These are phyloP conservation scores for Raffaelea arxii DNA, from an alignment of 2,329 filamentous ascomycete genomes.

Conservation along the genomic window DNA sequence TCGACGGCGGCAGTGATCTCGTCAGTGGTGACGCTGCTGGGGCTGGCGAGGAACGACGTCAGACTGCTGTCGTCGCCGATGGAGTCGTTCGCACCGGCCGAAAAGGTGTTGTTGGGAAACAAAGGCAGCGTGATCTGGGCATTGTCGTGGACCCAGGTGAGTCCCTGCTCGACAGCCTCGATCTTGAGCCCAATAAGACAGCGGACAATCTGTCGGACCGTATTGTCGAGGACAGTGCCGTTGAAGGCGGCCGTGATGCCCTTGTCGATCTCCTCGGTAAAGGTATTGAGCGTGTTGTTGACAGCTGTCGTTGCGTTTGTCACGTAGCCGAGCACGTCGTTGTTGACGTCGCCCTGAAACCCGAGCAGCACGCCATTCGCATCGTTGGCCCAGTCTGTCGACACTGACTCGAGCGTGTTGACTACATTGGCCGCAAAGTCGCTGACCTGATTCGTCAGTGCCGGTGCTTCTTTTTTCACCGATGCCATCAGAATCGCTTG, in stretches of 20 bases:
- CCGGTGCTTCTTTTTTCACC: slow-evolving; percentile 67
- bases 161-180: slow-evolving; percentile 69
- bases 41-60: slow-evolving; percentile 66
- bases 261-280: slow-evolving; percentile 66
- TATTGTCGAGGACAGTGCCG: slow-evolving; percentile 67
- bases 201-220: slow-evolving; percentile 69
- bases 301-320: slow-evolving; percentile 72
- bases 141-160: slow-evolving; percentile 90
- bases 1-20: slow-evolving; percentile 70
- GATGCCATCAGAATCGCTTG: slow-evolving; percentile 68
- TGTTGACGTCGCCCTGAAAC: slow-evolving; percentile 59
- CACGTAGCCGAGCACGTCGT: slow-evolving; percentile 79
- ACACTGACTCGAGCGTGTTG: slow-evolving; percentile 59
- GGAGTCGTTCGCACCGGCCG: slow-evolving; percentile 59
- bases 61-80: slow-evolving; percentile 49
- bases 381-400: slow-evolving; percentile 63
- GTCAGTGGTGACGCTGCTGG: slow-evolving; percentile 64
- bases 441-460: slow-evolving; percentile 63
- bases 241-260: slow-evolving; percentile 72
- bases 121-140: slow-evolving; percentile 73
- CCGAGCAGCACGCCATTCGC: slow-evolving; percentile 60
- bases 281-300: slow-evolving; percentile 75
- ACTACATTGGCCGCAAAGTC: slow-evolving; percentile 74
- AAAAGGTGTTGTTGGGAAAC: slow-evolving; percentile 74
- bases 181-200: slow-evolving; percentile 88